Conservation (phyloP, 331 rosid species). For the Arachis monticola region DNA sequence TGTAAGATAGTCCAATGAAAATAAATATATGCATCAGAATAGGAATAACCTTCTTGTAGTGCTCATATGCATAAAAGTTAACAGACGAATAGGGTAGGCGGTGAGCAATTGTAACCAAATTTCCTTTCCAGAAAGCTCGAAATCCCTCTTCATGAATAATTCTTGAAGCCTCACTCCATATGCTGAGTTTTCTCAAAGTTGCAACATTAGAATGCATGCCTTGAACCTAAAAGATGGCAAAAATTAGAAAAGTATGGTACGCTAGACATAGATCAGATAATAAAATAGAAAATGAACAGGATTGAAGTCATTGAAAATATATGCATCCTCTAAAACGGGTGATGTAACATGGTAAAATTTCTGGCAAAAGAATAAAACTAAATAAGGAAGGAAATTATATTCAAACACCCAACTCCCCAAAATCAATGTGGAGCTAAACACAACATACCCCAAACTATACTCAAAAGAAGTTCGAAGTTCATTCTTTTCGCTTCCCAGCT, state of each 20-base stretch:
- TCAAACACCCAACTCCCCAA: neutral
- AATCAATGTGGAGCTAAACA: neutral
- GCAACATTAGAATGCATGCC: conserved; percentile 95
- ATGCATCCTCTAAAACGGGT: neutral
- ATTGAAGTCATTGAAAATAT: neutral
- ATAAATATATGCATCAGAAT: neutral
- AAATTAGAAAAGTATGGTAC: conserved; percentile 16
- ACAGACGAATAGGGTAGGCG: conserved; percentile 95
- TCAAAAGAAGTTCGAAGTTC: neutral
- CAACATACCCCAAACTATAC: neutral
- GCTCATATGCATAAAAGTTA: conserved; percentile 91
- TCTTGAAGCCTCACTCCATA: conserved; percentile 95
- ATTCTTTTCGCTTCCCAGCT: neutral
- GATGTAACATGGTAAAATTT: neutral
- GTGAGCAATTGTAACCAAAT: conserved; percentile 93
- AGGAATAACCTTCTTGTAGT: conserved; percentile 70
- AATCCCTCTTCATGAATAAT: conserved; percentile 88
- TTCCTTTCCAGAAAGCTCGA: conserved; percentile 98
- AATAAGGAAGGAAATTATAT: neutral
- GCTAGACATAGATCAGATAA: neutral
- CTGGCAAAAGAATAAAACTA: neutral
- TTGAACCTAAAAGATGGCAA: conserved; percentile 63
- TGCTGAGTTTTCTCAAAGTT: conserved; percentile 71
- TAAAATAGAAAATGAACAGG: neutral
- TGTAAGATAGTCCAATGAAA: neutral